These are phyloP conservation scores for Blastocystis hominis DNA, from an alignment of 352 stramenopile genomes.

Conservation along the genomic window DNA sequence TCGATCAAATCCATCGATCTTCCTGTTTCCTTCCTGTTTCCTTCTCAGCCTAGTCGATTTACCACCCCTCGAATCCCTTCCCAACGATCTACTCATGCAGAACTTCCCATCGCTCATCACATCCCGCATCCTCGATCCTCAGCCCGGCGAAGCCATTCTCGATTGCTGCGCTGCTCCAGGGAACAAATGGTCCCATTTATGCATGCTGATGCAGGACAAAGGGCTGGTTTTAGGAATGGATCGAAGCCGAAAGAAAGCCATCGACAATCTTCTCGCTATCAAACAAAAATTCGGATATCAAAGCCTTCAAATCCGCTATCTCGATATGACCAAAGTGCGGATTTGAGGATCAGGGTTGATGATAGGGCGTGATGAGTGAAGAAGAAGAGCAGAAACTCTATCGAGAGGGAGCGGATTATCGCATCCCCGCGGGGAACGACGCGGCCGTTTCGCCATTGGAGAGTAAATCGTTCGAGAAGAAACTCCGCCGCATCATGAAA, in stretches of 20 bases:
- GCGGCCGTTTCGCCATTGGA: not conserved
- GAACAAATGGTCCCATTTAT: slow-evolving; percentile 82
- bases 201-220: slow-evolving; percentile 78
- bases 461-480: slow-evolving; percentile 33
- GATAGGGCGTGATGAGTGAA: not conserved
- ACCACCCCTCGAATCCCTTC: slow-evolving; percentile 61
- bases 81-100: slow-evolving; percentile 61
- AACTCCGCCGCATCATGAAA: not conserved
- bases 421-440: not conserved
- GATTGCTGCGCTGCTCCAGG: slow-evolving; percentile 85
- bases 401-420: not conserved
- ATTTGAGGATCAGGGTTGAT: not conserved
- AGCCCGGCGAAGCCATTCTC: slow-evolving; percentile 72
- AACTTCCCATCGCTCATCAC: slow-evolving; percentile 61
- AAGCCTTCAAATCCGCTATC: slow-evolving; percentile 9
- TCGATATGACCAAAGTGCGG: slow-evolving; percentile 38
- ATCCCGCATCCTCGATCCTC: slow-evolving; percentile 63
- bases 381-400: not conserved
- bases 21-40: not conserved
- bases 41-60: not conserved
- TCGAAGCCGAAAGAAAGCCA: slow-evolving; percentile 42
- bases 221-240: slow-evolving; percentile 63
- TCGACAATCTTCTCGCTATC: slow-evolving; percentile 3
- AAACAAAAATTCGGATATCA: slow-evolving; percentile 33
- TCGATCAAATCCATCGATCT: slow-evolving; percentile 5